Evolutionary conservation across 2,329 filamentous ascomycete genomes (phyloP).

Genomic region (Knufia fluminis): DNA sequence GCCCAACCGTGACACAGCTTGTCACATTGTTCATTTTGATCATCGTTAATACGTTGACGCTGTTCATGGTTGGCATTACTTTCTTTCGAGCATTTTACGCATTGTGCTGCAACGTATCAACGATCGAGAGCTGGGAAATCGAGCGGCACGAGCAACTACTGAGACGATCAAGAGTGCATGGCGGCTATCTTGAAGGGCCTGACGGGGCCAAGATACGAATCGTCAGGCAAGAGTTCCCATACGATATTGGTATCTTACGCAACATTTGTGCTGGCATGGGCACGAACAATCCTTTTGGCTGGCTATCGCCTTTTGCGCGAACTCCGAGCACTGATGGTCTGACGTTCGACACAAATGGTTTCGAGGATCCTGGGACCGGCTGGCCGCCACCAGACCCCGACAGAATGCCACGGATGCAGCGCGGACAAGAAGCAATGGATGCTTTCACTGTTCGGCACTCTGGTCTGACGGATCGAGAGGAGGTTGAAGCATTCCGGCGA

Average conservation of each 20-base stretch:
- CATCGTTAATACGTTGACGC: constrained; percentile 46
- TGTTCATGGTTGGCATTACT: constrained; percentile 48
- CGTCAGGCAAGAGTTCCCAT: constrained; percentile 54
- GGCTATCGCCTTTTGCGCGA: constrained; percentile 52
- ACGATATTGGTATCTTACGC: constrained; percentile 53
- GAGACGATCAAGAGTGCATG: constrained; percentile 39
- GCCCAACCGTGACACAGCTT: constrained; percentile 45
- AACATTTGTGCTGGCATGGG: constrained; percentile 54
- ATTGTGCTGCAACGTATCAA: constrained; percentile 50
- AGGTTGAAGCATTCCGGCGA: constrained; percentile 44
- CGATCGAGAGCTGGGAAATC: constrained; percentile 56
- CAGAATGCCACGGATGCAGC: constrained; percentile 34
- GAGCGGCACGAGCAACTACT: constrained; percentile 40
- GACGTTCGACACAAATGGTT: constrained; percentile 50
- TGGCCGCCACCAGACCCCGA: constrained; percentile 45
- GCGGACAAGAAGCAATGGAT: constrained; percentile 12
- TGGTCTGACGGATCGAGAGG: constrained; percentile 31
- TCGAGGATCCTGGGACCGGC: constrained; percentile 40
- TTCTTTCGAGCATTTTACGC: constrained; percentile 47
- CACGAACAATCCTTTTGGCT: constrained; percentile 35
- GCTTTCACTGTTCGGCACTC: constrained; percentile 25
- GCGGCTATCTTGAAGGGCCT: constrained; percentile 50
- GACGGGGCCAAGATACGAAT: constrained; percentile 48
- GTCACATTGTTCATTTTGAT: constrained; percentile 47
- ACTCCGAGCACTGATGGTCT: constrained; percentile 42